These are phyloP conservation scores for Puccinia sorghi DNA, from an alignment of 1,284 basidiomycete genomes.

Conservation along the genomic window DNA sequence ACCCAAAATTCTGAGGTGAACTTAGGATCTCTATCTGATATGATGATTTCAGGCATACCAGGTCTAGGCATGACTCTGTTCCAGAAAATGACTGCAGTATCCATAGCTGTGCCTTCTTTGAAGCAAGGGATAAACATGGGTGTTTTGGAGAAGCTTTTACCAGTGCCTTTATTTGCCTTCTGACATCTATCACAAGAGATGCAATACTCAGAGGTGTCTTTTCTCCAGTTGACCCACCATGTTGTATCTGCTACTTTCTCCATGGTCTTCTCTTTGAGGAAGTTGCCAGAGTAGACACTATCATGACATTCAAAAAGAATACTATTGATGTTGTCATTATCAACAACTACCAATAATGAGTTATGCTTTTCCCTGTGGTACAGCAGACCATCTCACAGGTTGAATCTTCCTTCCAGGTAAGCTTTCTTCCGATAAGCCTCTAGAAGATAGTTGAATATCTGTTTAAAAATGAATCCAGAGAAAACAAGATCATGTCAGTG, in stretches of 20 bases:
- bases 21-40: slow-evolving; percentile 32
- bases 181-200: slow-evolving; percentile 6
- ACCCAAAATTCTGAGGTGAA: too few species aligned
- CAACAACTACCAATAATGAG: neutral
- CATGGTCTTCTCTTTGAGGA: neutral
- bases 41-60: slow-evolving; percentile 23
- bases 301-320: slow-evolving; percentile 20
- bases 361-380: neutral
- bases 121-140: slow-evolving; percentile 11
- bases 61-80: slow-evolving; percentile 19
- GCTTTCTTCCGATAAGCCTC: too few species aligned
- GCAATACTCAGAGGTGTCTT: neutral
- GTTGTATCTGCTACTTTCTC: slow-evolving; percentile 1
- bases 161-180: slow-evolving; percentile 9
- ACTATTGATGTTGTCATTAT: neutral
- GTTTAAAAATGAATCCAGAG: too few species aligned
- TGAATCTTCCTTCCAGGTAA: too few species aligned
- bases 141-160: slow-evolving; percentile 4
- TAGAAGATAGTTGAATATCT: too few species aligned
- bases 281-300: neutral
- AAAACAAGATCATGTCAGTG: too few species aligned
- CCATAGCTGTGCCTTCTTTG: slow-evolving; percentile 21
- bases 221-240: slow-evolving; percentile 21
- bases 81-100: slow-evolving; percentile 20
- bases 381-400: too few species aligned